These are phyloP conservation scores for Rhodotorula toruloides DNA, from an alignment of 768 basidiomycete genomes.

Conservation along the genomic window DNA sequence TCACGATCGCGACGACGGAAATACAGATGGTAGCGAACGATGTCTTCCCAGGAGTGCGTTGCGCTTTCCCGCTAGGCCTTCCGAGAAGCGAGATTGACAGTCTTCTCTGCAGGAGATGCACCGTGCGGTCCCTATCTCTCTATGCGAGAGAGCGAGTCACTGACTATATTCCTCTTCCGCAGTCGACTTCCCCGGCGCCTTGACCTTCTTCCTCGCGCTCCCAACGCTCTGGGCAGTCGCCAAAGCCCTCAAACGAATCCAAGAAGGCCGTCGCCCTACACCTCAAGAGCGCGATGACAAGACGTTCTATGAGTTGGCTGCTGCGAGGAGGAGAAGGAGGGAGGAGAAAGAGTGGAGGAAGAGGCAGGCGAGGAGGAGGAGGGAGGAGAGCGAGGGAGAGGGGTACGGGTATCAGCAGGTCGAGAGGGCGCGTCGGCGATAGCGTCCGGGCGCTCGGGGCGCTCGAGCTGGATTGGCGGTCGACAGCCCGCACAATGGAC, in stretches of 20 bases:
- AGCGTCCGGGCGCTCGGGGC: too few species aligned
- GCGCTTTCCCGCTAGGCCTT: neutral
- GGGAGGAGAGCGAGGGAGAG: neutral
- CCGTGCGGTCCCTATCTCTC: neutral
- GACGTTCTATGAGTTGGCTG: slow-evolving; percentile 20
- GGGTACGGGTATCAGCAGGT: neutral
- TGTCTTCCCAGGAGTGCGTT: slow-evolving; percentile 9
- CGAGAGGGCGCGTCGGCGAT: neutral
- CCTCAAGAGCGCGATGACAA: slow-evolving; percentile 23
- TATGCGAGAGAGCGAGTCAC: too few species aligned
- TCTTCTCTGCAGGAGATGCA: neutral
- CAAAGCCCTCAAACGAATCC: slow-evolving; percentile 23
- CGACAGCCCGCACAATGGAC: neutral
- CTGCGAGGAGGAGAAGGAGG: neutral
- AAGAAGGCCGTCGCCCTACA: slow-evolving; percentile 21
- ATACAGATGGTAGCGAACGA: slow-evolving; percentile 32
- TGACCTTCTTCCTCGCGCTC: slow-evolving; percentile 27
- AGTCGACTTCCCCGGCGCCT: slow-evolving; percentile 30
- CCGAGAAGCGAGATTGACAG: neutral
- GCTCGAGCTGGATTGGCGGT: too few species aligned
- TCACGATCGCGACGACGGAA: slow-evolving; percentile 27
- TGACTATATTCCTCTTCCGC: too few species aligned
- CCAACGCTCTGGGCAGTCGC: slow-evolving; percentile 34
- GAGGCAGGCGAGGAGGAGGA: neutral
- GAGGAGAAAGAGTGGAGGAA: neutral